These are phyloP conservation scores for Prunus mume DNA, from an alignment of 306 rosid species.

Conservation along the genomic window DNA sequence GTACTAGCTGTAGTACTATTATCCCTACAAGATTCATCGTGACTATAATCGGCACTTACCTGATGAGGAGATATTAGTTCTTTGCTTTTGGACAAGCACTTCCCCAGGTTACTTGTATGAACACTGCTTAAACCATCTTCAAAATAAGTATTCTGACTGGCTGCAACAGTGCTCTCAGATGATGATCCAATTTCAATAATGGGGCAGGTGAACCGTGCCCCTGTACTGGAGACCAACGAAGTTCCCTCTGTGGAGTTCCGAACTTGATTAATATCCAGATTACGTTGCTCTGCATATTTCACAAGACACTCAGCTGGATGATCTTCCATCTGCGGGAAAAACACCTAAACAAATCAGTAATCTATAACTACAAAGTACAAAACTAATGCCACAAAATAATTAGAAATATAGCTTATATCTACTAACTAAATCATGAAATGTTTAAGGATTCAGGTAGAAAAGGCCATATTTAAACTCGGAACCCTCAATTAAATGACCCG, in stretches of 20 bases:
- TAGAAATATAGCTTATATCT: too few relatives aligned
- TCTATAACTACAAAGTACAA: background rate
- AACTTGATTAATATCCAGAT: constrained; percentile 31
- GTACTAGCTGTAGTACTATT: constrained; percentile 65
- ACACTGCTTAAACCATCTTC: constrained; percentile 48
- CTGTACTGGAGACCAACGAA: constrained; percentile 32
- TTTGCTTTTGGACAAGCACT: constrained; percentile 60
- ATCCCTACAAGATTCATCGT: constrained; percentile 60
- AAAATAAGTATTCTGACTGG: constrained; percentile 26
- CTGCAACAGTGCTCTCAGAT: constrained; percentile 24
- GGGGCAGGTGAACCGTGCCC: constrained; percentile 35
- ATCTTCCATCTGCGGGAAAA: constrained; percentile 65
- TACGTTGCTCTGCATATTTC: constrained; percentile 34
- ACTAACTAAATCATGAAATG: background rate
- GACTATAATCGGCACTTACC: constrained; percentile 64
- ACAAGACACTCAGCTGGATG: constrained; percentile 46
- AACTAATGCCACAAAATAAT: background rate
- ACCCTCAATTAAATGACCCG: constrained; percentile 1
- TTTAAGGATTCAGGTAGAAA: background rate
- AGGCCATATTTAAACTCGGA: background rate
- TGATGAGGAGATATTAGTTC: constrained; percentile 66
- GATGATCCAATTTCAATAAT: constrained; percentile 44
- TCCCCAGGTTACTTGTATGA: constrained; percentile 38
- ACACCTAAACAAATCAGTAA: constrained; percentile 22
- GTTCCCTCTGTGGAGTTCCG: constrained; percentile 40